phyloP scores from a whole-genome alignment of 441 rosid species.

The Omphalea diandra region DNA sequence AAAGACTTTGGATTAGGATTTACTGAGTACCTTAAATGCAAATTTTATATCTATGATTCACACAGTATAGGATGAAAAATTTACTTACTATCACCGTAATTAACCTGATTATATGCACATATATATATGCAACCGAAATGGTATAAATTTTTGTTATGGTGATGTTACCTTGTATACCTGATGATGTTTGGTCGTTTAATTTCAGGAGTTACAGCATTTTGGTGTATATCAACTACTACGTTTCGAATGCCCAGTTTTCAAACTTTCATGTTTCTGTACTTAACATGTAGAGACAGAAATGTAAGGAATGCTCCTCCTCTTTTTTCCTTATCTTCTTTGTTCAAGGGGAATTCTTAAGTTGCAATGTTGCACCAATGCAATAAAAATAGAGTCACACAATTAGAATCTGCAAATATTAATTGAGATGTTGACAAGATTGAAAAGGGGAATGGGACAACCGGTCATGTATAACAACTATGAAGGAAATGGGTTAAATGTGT shows the following conservation, averaged over 20 bases:
- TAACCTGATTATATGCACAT: not conserved
- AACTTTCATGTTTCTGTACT: not conserved
- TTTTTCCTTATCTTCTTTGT: no score
- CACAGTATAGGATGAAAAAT: not conserved
- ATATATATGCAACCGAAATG: not conserved
- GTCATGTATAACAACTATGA: no score
- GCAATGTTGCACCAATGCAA: no score
- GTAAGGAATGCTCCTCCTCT: no score
- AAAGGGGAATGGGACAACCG: no score
- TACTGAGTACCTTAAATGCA: not conserved
- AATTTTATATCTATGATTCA: not conserved
- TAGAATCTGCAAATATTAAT: no score
- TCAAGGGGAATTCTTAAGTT: no score
- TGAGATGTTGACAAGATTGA: no score
- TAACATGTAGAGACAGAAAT: no score
- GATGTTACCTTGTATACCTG: not conserved
- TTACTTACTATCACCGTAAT: no score
- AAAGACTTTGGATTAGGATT: not conserved
- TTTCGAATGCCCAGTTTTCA: not conserved
- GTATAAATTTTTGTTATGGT: not conserved
- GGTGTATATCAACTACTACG: not conserved
- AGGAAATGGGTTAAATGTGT: no score
- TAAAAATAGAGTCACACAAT: no score
- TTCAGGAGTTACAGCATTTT: conserved; percentile 3
- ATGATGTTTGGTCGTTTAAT: not conserved